Evolutionary conservation across 2,329 filamentous ascomycete species (phyloP).

Genomic region (Tolypocladium paradoxum): DNA sequence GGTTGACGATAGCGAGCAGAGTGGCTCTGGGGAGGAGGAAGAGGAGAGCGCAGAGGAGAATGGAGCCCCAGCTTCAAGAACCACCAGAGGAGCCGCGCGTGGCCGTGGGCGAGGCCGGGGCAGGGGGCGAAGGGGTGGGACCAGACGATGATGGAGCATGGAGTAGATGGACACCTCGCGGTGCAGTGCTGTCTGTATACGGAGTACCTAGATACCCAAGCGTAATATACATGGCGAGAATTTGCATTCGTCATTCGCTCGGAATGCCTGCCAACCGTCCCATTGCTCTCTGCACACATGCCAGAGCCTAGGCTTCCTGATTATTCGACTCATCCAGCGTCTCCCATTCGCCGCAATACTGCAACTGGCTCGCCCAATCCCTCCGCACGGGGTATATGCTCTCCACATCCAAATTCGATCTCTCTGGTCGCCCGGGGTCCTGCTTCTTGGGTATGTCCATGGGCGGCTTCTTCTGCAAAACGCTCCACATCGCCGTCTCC

Average conservation of each 20-base stretch:
- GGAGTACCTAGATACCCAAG: background rate
- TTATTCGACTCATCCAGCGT: constrained; percentile 3
- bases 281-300: background rate
- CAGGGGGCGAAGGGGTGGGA: constrained; percentile 17
- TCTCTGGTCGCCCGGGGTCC: constrained; percentile 15
- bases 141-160: constrained; percentile 9
- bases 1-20: constrained; percentile 26
- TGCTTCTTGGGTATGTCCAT: constrained; percentile 19
- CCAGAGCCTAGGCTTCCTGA: background rate
- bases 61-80: constrained; percentile 26
- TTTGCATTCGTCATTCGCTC: background rate
- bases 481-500: constrained; percentile 34
- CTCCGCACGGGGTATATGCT: constrained; percentile 23
- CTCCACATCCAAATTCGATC: constrained; percentile 21
- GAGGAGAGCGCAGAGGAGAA: constrained; percentile 25
- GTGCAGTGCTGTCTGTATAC: background rate
- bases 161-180: constrained; percentile 4
- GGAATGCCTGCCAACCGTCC: background rate
- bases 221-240: background rate
- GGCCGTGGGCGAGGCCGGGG: constrained; percentile 23
- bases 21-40: constrained; percentile 20
- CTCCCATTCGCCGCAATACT: constrained; percentile 34
- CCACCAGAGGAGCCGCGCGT: constrained; percentile 23
- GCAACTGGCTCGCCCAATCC: constrained; percentile 27
- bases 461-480: constrained; percentile 29